Percentiles rank a stretch among this genome's conserved stretches.
Conservation (phyloP, 495 filamentous ascomycete species). For the Cercophora sp. region DNA sequence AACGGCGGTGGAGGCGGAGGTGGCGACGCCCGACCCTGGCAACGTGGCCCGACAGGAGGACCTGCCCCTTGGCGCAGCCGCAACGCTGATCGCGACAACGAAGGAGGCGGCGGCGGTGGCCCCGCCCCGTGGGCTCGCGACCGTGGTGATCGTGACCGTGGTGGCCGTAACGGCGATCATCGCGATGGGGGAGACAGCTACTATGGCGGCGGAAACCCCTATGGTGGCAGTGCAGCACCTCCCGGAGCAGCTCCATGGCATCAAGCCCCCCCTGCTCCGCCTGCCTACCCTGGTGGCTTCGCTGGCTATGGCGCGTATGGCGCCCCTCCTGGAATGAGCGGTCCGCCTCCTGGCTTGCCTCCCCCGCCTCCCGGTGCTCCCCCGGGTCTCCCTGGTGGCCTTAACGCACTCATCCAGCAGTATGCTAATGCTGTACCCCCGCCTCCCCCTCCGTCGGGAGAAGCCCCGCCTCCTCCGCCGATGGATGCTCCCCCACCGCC, state of each 20-base stretch:
- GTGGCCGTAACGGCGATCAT: slow-evolving; percentile 18
- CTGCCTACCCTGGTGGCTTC: slow-evolving; percentile 53
- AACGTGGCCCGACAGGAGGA: slow-evolving; percentile 81
- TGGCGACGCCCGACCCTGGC: slow-evolving; percentile 76
- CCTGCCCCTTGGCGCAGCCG: slow-evolving; percentile 71
- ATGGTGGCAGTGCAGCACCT: slow-evolving; percentile 32
- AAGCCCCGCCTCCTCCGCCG: slow-evolving; percentile 70
- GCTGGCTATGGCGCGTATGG: slow-evolving; percentile 57
- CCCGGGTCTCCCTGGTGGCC: slow-evolving; percentile 54
- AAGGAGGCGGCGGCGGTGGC: slow-evolving; percentile 23
- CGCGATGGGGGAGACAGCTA: slow-evolving; percentile 43
- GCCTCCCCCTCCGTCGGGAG: slow-evolving; percentile 50
- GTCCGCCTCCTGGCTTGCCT: slow-evolving; percentile 51
- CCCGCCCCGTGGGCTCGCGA: slow-evolving; percentile 16
- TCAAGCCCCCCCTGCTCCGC: slow-evolving; percentile 53
- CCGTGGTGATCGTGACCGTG: slow-evolving; percentile 20
- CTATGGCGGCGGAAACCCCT: slow-evolving; percentile 43
- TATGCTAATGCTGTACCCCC: slow-evolving; percentile 58
- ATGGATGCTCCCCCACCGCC: slow-evolving; percentile 74
- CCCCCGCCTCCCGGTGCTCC: slow-evolving; percentile 61
- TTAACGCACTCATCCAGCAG: slow-evolving; percentile 65
- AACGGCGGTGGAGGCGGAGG: slow-evolving; percentile 39
- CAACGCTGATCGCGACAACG: slow-evolving; percentile 42
- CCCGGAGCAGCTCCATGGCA: slow-evolving; percentile 68
- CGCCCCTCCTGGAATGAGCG: slow-evolving; percentile 54